Evolutionary conservation across 139 green algal genomes (phyloP).

Genomic region (Coccomyxa sp.): DNA sequence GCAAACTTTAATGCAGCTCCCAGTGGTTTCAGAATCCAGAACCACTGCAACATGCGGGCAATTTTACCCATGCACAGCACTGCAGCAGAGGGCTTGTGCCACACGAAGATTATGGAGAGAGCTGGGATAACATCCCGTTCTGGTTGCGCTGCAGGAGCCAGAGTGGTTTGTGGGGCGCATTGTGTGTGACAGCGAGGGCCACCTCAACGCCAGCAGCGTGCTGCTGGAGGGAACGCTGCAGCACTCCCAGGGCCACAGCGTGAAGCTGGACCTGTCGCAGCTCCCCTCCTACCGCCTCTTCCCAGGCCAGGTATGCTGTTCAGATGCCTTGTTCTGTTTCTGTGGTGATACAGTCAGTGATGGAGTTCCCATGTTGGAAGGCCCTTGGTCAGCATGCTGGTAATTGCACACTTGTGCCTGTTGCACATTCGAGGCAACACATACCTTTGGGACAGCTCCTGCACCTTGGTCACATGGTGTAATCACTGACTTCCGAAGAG

Average conservation of each 20-base stretch:
- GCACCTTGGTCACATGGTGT: not conserved
- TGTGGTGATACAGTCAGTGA: not conserved
- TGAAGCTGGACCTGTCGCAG: conserved; percentile 60
- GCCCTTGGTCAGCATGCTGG: not conserved
- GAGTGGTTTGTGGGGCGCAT: conserved; percentile 67
- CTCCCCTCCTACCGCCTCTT: conserved; percentile 59
- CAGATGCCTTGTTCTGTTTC: not conserved
- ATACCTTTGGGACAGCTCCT: not conserved
- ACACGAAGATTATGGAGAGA: not conserved
- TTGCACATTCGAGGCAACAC: not conserved
- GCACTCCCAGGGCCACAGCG: conserved; percentile 52
- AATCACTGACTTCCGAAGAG: not conserved
- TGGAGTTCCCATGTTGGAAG: not conserved
- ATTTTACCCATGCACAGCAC: not conserved
- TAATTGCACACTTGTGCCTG: not conserved
- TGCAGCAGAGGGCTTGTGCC: not conserved
- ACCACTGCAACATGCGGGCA: not conserved
- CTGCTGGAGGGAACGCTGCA: conserved; percentile 70
- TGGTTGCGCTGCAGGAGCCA: conserved; percentile 13
- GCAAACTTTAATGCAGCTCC: too few species aligned
- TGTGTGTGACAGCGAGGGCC: conserved; percentile 49
- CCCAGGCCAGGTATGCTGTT: conserved; percentile 49
- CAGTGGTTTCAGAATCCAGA: too few species aligned
- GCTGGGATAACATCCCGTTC: not conserved
- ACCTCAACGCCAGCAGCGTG: conserved; percentile 61